Conservation (phyloP, 2,329 filamentous ascomycete genomes). For the Botrytis elliptica region DNA sequence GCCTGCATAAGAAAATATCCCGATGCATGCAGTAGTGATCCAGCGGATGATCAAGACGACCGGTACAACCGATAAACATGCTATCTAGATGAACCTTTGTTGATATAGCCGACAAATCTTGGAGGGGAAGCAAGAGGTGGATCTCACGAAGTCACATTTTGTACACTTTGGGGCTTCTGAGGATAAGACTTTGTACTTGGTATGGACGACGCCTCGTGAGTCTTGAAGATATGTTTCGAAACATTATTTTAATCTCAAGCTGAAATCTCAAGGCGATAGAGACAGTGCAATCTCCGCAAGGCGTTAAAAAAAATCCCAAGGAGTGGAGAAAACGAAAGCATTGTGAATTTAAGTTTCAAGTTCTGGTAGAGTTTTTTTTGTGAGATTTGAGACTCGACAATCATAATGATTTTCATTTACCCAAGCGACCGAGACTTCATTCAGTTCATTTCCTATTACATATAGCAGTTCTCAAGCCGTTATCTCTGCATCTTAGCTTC, state of each 20-base stretch:
- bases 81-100: neutral
- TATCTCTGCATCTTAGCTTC: neutral
- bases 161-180: neutral
- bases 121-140: neutral
- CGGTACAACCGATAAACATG: neutral
- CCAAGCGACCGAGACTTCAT: slow-evolving; percentile 13
- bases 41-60: neutral
- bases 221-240: neutral
- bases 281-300: slow-evolving; percentile 6
- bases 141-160: neutral
- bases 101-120: neutral
- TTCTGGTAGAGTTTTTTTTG: neutral
- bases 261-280: neutral
- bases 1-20: neutral
- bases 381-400: neutral
- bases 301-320: neutral
- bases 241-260: neutral
- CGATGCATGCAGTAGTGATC: slow-evolving; percentile 6
- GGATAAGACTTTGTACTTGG: neutral
- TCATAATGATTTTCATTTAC: neutral
- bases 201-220: neutral
- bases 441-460: neutral
- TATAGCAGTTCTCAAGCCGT: neutral
- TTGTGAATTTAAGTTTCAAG: neutral
- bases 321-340: neutral